These are phyloP conservation scores for Smithsoniella earleae DNA, from an alignment of 163 green algal species.

Conservation along the genomic window DNA sequence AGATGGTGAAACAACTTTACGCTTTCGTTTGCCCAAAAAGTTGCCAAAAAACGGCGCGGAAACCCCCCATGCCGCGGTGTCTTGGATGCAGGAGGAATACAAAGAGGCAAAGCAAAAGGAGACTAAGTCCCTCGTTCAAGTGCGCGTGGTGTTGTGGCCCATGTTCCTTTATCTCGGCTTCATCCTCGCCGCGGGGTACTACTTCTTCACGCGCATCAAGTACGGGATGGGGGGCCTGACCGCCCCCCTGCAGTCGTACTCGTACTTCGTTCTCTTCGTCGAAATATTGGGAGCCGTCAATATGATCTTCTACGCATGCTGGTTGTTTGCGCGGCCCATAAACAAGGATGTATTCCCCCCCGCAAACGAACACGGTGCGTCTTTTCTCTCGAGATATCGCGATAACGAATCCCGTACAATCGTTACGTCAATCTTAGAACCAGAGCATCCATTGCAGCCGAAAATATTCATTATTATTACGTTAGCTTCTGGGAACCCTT, in stretches of 20 bases:
- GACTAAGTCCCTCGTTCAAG: not conserved
- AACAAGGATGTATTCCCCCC: slow-evolving; percentile 26
- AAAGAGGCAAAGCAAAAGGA: slow-evolving; percentile 19
- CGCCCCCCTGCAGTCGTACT: not conserved
- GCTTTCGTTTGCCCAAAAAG: too few species aligned
- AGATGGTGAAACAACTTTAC: too few species aligned
- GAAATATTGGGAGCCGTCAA: slow-evolving; percentile 19
- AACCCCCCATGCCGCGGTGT: too few species aligned
- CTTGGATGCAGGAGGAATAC: not conserved
- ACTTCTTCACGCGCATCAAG: slow-evolving; percentile 18
- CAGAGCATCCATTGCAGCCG: too few species aligned
- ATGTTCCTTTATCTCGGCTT: slow-evolving; percentile 26
- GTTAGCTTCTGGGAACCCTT: too few species aligned
- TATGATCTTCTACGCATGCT: slow-evolving; percentile 29
- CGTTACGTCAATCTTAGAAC: too few species aligned
- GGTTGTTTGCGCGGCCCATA: slow-evolving; percentile 8
- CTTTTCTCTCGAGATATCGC: too few species aligned
- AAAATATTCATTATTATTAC: too few species aligned
- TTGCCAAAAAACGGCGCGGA: too few species aligned
- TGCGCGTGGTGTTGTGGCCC: not conserved
- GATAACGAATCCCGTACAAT: too few species aligned
- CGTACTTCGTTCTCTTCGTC: slow-evolving; percentile 23
- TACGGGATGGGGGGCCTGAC: slow-evolving; percentile 28
- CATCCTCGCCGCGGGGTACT: not conserved
- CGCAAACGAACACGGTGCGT: not conserved